Conservation (phyloP, 2,329 filamentous ascomycete genomes). For the Gaeumannomyces sp. region DNA sequence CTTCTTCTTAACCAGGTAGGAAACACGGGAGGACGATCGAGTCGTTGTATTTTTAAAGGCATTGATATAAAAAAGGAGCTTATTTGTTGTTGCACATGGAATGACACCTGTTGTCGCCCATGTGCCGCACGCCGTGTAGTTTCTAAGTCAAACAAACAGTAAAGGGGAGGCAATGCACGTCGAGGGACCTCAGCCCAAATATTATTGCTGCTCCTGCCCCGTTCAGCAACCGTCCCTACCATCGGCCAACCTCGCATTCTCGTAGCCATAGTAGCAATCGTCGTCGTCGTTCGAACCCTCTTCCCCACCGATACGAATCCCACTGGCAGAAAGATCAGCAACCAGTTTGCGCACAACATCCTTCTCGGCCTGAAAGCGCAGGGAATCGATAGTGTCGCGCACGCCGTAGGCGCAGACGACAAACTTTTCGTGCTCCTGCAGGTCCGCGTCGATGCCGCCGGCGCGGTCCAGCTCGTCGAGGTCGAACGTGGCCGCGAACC, state of each 20-base stretch:
- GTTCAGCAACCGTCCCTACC: no score
- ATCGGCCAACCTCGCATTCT: not conserved
- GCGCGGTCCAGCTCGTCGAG: conserved; percentile 21
- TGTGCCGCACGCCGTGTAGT: no score
- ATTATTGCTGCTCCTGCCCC: not conserved
- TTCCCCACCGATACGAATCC: not conserved
- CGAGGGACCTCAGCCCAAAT: no score
- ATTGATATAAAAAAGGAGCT: no score
- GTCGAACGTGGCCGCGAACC: conserved; percentile 28
- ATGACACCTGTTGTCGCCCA: no score
- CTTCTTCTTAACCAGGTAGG: no score
- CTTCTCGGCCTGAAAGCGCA: conserved; percentile 23
- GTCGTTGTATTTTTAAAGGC: no score
- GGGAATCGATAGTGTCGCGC: conserved; percentile 16
- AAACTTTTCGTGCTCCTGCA: conserved; percentile 28
- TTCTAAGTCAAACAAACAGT: no score
- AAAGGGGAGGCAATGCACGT: no score
- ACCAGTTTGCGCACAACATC: conserved; percentile 17
- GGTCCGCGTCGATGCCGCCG: conserved; percentile 13
- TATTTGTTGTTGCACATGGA: no score
- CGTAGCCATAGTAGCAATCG: not conserved
- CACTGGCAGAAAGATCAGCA: not conserved
- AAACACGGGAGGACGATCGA: no score
- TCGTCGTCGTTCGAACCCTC: not conserved
- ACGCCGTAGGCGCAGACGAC: conserved; percentile 21